Evolutionary conservation across 805 yeast genomes (phyloP), one percentile per base, ranked within the genome.

Genomic region (Saccharomycopsis sp.): DNA sequence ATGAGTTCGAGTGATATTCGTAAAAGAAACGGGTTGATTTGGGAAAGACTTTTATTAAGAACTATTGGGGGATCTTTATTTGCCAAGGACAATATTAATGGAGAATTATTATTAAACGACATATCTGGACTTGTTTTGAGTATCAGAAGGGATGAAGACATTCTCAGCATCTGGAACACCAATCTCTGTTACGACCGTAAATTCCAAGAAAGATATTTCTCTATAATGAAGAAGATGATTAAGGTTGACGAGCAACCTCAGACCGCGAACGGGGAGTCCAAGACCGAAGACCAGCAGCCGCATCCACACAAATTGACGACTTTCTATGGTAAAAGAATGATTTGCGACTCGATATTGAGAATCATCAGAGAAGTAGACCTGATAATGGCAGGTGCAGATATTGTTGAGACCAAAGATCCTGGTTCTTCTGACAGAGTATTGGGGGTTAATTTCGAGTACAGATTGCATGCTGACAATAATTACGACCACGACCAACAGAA

Each of bases 161-260:
- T 82, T 42, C 73, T 85, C 56, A 73, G 81, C 58, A 74, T 85
- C 54, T 85, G 90, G 90, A 84, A 83, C 69, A 75, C 79, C 20
- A 79, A 80, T 64, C 65, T 74, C 49, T 73, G 73, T 55, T 73
- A 73, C 58, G 60, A 59, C 17, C 34, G 61, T 68, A 44, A 66
- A 67, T 55, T 65, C 63, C 56, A 62, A 60, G 60, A 64, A 60
- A 63, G 54, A 22, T 56, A 59, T 34, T 57, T 55, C 41, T 34
- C 47, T 25, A 34, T 54, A 24, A 54, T 57, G 14, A 15, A 2
- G 35, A 58, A 55, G n/a, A 47, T 24, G 38, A 41, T 3, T n/a
- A 25, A 35, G 23, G 50, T 38, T 38, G 44, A 14, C 35, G 53
- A 34, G 24, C 15, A 42, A 56, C n/a, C 38, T 2, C 52, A 56